Conservation (phyloP, 2,329 filamentous ascomycete genomes). For the Stachybotrys chartarum region DNA sequence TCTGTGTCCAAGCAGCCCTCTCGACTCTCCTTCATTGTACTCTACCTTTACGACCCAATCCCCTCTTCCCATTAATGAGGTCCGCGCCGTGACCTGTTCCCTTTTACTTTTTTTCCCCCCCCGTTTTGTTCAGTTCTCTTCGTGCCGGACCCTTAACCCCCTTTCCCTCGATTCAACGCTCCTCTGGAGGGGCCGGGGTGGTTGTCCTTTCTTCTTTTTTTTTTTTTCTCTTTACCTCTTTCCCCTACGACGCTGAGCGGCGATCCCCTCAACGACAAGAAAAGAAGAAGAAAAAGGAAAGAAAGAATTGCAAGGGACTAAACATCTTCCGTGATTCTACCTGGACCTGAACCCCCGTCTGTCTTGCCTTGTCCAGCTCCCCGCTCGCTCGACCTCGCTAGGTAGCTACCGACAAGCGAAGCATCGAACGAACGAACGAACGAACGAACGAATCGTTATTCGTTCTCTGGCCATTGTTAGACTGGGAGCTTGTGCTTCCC, state of each 20-base stretch:
- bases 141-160: background rate
- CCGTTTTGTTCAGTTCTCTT: too few species aligned
- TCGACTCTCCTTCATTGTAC: background rate
- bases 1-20: too few species aligned
- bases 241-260: conserved; percentile 10
- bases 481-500: background rate
- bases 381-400: background rate
- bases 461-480: background rate
- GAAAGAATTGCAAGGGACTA: background rate
- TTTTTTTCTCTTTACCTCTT: conserved; percentile 3
- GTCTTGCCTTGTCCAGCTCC: background rate
- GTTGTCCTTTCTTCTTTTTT: background rate
- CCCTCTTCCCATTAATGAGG: background rate
- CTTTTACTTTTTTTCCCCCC: background rate
- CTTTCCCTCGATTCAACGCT: background rate
- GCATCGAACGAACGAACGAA: background rate
- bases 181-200: background rate
- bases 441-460: background rate
- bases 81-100: background rate
- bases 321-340: background rate
- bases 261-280: background rate
- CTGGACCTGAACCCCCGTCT: background rate
- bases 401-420: background rate
- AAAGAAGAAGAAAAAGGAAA: background rate
- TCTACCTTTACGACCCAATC: background rate